Evolutionary conservation across 345 rosid genomes (phyloP).

Genomic region (Raphanus raphanistrum): DNA sequence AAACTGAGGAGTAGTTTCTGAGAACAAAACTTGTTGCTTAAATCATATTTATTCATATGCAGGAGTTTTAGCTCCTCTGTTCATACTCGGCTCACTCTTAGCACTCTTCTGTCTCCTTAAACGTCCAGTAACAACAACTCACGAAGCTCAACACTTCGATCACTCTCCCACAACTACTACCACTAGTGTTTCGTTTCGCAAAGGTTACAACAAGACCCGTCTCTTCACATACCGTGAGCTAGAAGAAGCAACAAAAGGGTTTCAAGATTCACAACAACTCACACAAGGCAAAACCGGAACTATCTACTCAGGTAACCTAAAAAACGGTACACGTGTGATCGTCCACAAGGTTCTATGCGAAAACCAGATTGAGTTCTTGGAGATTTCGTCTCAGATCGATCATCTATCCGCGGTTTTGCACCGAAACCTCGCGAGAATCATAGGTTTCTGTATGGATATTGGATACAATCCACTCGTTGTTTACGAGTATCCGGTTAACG

Average conservation of each 20-base stretch:
- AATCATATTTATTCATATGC: background rate
- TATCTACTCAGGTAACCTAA: constrained; percentile 56
- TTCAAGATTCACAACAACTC: constrained; percentile 55
- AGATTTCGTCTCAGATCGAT: constrained; percentile 59
- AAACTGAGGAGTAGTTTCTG: no score
- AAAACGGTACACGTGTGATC: constrained; percentile 64
- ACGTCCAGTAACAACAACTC: constrained; percentile 44
- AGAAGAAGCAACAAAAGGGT: constrained; percentile 68
- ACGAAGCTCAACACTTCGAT: constrained; percentile 32
- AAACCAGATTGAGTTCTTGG: constrained; percentile 56
- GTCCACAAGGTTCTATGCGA: constrained; percentile 65
- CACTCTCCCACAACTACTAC: constrained; percentile 33
- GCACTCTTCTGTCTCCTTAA: constrained; percentile 57
- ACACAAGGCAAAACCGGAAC: constrained; percentile 48
- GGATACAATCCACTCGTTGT: constrained; percentile 56
- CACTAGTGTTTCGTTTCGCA: constrained; percentile 58
- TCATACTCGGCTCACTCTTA: constrained; percentile 45
- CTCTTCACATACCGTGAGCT: constrained; percentile 68
- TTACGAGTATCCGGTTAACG: constrained; percentile 71
- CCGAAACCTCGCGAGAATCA: constrained; percentile 60
- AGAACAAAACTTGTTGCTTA: background rate
- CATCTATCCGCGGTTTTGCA: constrained; percentile 58
- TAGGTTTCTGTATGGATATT: constrained; percentile 71
- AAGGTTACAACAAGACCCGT: constrained; percentile 69
- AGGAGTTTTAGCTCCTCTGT: constrained; percentile 41